Conservation (phyloP, 1,284 basidiomycete species). For the Microbotryum intermedium region DNA sequence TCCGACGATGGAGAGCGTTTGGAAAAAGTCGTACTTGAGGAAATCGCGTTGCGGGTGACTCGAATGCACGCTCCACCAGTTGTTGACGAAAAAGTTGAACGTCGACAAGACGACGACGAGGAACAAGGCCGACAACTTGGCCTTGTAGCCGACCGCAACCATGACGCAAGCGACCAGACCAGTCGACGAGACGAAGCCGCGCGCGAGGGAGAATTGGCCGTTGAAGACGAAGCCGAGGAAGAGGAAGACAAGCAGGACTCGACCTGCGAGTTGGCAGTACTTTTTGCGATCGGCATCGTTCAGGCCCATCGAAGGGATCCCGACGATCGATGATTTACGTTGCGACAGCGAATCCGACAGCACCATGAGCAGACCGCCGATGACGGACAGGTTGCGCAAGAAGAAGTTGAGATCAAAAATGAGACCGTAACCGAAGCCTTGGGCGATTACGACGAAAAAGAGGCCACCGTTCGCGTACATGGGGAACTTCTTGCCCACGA, state of each 20-base stretch:
- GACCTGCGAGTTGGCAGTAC: conserved; percentile 97
- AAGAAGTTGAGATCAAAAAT: conserved; percentile 99
- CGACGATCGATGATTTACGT: conserved; percentile 77
- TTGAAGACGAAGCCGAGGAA: conserved; percentile 97
- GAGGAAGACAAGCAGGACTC: conserved; percentile 95
- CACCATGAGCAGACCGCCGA: conserved; percentile 93
- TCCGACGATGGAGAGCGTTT: conserved; percentile 87
- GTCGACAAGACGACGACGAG: conserved; percentile 81
- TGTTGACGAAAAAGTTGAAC: conserved; percentile 98
- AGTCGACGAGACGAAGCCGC: conserved; percentile 45
- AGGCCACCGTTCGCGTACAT: conserved; percentile 85
- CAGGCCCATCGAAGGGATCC: conserved; percentile 61
- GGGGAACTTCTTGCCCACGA: conserved; percentile 79
- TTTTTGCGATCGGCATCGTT: conserved; percentile 95
- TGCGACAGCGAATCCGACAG: conserved; percentile 84
- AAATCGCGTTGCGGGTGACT: conserved; percentile 94
- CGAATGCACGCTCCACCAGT: conserved; percentile 94
- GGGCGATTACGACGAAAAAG: conserved; percentile 81
- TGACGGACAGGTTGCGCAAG: conserved; percentile 86
- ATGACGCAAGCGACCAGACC: conserved; percentile 69
- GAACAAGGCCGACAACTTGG: conserved; percentile 97
- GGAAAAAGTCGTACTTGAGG: conserved; percentile 95
- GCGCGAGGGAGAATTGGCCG: conserved; percentile 30
- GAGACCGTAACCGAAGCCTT: conserved; percentile 86
- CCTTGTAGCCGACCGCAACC: conserved; percentile 99